These are phyloP conservation scores for Sporothrix protearum DNA, from an alignment of 2,329 filamentous ascomycete genomes.

Conservation along the genomic window DNA sequence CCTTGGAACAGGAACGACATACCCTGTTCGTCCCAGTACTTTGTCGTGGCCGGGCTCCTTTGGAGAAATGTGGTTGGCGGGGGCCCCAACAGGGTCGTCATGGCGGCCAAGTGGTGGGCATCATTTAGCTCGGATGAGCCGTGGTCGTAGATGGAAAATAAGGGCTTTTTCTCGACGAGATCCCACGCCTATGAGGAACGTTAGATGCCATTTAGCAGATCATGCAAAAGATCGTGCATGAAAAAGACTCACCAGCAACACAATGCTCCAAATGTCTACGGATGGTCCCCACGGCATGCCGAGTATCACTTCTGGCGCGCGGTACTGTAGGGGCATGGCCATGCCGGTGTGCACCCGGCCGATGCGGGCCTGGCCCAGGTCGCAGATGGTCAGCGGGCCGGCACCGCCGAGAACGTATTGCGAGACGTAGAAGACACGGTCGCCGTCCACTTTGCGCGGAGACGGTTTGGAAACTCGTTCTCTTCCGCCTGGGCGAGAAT, in stretches of 20 bases:
- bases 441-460: background rate
- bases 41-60: too few species aligned
- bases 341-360: background rate
- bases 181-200: too few species aligned
- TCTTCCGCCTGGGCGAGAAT: background rate
- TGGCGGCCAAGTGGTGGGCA: too few species aligned
- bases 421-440: background rate
- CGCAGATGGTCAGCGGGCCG: background rate
- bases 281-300: background rate
- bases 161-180: background rate
- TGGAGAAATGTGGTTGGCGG: too few species aligned
- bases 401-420: background rate
- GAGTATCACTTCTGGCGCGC: background rate
- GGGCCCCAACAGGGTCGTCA: too few species aligned
- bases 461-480: background rate
- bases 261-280: constrained; percentile 8
- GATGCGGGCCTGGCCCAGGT: constrained; percentile 8
- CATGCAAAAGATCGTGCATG: too few species aligned
- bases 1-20: too few species aligned
- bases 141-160: background rate
- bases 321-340: background rate
- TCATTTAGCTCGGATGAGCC: background rate
- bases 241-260: too few species aligned
- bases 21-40: too few species aligned
- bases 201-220: too few species aligned